Conservation (phyloP, 2,329 filamentous ascomycete genomes). For the Trichothecium roseum region DNA sequence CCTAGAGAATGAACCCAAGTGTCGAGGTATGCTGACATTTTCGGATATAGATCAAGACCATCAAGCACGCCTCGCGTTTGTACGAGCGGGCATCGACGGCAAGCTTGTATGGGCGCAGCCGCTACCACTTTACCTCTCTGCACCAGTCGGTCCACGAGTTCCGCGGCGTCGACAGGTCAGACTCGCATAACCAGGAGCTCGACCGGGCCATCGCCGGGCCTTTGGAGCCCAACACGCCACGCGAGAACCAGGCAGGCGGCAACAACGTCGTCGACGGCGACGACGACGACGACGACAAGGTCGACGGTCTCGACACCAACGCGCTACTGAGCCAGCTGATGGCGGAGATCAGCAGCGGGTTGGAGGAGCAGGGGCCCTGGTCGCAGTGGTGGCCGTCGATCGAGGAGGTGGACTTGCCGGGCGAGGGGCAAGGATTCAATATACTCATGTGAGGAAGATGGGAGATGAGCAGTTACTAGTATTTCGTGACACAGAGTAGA, state of each 20-base stretch:
- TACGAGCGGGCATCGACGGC: slow-evolving; percentile 14
- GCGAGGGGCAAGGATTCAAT: background rate
- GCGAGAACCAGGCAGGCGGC: background rate
- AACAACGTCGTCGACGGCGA: background rate
- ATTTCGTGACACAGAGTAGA: too few species aligned
- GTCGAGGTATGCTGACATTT: too few species aligned
- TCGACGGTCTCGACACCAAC: slow-evolving; percentile 9
- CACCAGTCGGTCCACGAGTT: slow-evolving; percentile 21
- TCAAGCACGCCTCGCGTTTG: slow-evolving; percentile 15
- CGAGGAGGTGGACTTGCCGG: slow-evolving; percentile 10
- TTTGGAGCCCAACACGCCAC: background rate
- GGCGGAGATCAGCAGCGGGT: slow-evolving; percentile 14
- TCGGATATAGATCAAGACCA: slow-evolving; percentile 11
- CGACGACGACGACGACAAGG: background rate
- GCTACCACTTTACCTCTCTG: slow-evolving; percentile 17
- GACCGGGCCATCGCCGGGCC: slow-evolving; percentile 11
- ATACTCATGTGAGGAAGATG: too few species aligned
- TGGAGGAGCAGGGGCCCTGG: slow-evolving; percentile 16
- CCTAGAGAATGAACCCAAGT: background rate
- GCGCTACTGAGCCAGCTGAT: slow-evolving; percentile 12
- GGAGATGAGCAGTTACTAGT: too few species aligned
- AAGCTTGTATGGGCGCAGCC: slow-evolving; percentile 14
- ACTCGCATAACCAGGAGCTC: slow-evolving; percentile 18
- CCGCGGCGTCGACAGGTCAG: slow-evolving; percentile 17
- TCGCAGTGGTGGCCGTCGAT: slow-evolving; percentile 16